Conservation (phyloP, 371 early-diverging fungal species). For the Mucor lusitanicus region DNA sequence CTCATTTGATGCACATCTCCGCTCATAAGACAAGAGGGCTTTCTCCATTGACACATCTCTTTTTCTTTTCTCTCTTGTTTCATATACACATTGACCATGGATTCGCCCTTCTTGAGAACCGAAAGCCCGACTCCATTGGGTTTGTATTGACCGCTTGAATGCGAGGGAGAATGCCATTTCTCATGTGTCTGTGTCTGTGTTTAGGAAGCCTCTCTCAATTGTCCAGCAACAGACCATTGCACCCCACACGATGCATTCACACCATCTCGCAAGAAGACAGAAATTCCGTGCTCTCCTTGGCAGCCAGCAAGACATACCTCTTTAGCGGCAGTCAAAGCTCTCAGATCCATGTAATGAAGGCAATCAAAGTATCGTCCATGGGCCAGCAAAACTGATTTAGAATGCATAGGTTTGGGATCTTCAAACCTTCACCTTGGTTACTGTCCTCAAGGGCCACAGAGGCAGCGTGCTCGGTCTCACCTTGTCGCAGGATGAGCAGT, state of each 20-base stretch:
- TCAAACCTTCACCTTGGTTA: constrained; percentile 60
- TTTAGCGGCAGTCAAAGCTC: constrained; percentile 79
- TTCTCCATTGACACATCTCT: not conserved
- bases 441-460: constrained; percentile 65
- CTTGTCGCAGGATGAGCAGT: constrained; percentile 53
- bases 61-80: not conserved
- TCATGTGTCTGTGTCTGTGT: constrained; percentile 1
- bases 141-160: not conserved
- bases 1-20: constrained; percentile 12
- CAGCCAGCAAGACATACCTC: constrained; percentile 59
- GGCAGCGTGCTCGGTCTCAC: constrained; percentile 70
- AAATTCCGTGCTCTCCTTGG: constrained; percentile 70
- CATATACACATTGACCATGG: constrained; percentile 3
- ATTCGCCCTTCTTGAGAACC: constrained; percentile 22
- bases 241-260: constrained; percentile 53
- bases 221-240: constrained; percentile 7
- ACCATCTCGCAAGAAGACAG: constrained; percentile 65
- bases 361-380: not conserved
- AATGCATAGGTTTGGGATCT: constrained; percentile 69
- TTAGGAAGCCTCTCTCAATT: constrained; percentile 26
- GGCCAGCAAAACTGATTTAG: not conserved
- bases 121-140: constrained; percentile 25
- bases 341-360: constrained; percentile 52
- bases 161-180: not conserved
- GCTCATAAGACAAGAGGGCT: not conserved